A percentile compares a stretch with the other conserved stretches of the same genome.
Conservation (phyloP, 345 rosid species). For the Gossypium thurberi region DNA sequence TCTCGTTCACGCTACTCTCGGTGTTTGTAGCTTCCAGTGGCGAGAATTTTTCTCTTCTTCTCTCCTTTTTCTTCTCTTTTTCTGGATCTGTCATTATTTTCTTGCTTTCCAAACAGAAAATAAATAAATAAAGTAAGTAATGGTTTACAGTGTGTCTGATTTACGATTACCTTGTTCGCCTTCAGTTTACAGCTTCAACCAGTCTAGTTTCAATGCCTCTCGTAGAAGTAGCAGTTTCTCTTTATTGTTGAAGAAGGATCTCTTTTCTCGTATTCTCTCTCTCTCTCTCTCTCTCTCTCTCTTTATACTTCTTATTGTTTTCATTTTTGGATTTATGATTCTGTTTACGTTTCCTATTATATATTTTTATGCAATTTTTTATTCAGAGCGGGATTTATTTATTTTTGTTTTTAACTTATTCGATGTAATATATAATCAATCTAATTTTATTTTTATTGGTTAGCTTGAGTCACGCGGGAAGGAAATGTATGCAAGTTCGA, state of each 20-base stretch:
- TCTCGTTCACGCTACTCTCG: slow-evolving; percentile 24
- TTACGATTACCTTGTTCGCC: slow-evolving; percentile 43
- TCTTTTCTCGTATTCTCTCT: slow-evolving; percentile 41
- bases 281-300: not conserved
- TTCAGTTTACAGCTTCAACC: slow-evolving; percentile 30
- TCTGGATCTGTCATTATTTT: slow-evolving; percentile 3
- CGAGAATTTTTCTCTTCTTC: not conserved
- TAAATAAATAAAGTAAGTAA: slow-evolving; percentile 5
- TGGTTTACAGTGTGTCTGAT: slow-evolving; percentile 61
- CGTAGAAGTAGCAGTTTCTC: slow-evolving; percentile 37
- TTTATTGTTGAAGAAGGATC: slow-evolving; percentile 41
- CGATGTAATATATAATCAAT: not conserved
- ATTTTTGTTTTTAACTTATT: not conserved
- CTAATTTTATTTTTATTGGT: not conserved
- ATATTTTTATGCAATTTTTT: not conserved
- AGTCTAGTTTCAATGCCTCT: slow-evolving; percentile 43
- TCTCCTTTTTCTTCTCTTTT: not conserved
- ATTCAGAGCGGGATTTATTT: not conserved
- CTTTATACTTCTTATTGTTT: not conserved
- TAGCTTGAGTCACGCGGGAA: not conserved
- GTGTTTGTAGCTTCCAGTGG: slow-evolving; percentile 5
- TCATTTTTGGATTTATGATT: not conserved
- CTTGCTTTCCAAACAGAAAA: not conserved
- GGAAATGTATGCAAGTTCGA: not conserved
- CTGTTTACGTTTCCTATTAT: not conserved